Conservation (phyloP, 1,284 basidiomycete species). For the Ustilago vetiveriae region DNA sequence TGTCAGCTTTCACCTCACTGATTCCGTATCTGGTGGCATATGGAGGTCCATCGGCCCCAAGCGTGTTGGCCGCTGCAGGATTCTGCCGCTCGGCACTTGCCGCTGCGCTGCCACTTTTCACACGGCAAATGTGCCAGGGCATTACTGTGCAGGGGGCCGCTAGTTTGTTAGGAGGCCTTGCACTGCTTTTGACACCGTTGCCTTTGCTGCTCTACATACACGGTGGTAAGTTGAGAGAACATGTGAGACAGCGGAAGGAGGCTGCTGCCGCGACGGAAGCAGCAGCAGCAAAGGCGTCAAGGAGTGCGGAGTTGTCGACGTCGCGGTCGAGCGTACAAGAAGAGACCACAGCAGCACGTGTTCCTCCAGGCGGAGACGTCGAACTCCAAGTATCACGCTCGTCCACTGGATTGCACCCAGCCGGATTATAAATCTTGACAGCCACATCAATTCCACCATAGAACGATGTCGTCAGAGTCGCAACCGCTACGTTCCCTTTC, state of each 20-base stretch:
- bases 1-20: slow-evolving; percentile 36
- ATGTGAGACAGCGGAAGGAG: slow-evolving; percentile 20
- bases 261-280: slow-evolving; percentile 24
- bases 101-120: slow-evolving; percentile 35
- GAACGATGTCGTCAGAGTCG: too few relatives aligned
- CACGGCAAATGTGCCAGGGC: slow-evolving; percentile 28
- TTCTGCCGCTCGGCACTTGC: slow-evolving; percentile 39
- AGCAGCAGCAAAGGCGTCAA: slow-evolving; percentile 5
- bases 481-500: too few relatives aligned
- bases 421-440: too few relatives aligned
- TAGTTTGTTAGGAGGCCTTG: slow-evolving; percentile 30
- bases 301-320: neutral
- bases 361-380: slow-evolving; percentile 19
- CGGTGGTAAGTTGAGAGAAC: slow-evolving; percentile 28
- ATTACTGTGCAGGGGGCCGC: slow-evolving; percentile 37
- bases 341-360: slow-evolving; percentile 1
- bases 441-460: too few relatives aligned
- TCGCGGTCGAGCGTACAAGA: slow-evolving; percentile 1
- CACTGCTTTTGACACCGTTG: slow-evolving; percentile 37
- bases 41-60: slow-evolving; percentile 35
- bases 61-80: slow-evolving; percentile 35
- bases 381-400: neutral
- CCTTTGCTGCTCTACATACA: slow-evolving; percentile 36
- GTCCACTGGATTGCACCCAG: slow-evolving; percentile 18
- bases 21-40: slow-evolving; percentile 43